Percentiles rank a stretch among this genome's conserved stretches.
phyloP scores from a whole-genome alignment of 495 filamentous ascomycete species.

The Podospora conica region DNA sequence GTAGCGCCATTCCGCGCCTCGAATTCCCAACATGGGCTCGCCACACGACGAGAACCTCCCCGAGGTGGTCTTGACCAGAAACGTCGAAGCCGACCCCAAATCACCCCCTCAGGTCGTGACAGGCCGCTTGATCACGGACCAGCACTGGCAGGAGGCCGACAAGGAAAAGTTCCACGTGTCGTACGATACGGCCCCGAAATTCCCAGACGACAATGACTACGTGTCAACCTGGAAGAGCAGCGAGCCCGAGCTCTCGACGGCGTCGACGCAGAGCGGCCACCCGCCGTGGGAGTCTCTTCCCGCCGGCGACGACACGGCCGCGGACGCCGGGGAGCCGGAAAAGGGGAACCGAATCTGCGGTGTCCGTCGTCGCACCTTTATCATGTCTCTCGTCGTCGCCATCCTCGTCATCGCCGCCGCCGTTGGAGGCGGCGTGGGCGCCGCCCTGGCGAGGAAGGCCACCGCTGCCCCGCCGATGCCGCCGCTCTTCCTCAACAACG shows the following conservation, averaged over 20 bases:
- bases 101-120: conserved; percentile 17
- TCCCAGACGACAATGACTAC: conserved; percentile 7
- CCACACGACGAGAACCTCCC: conserved; percentile 22
- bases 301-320: not conserved
- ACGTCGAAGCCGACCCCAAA: conserved; percentile 15
- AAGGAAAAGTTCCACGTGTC: conserved; percentile 22
- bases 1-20: not conserved
- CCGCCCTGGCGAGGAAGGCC: conserved; percentile 3
- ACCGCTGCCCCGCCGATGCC: not conserved
- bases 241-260: conserved; percentile 5
- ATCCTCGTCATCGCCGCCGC: conserved; percentile 20
- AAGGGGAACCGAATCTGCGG: conserved; percentile 19
- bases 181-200: conserved; percentile 24
- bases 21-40: conserved; percentile 13
- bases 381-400: conserved; percentile 14
- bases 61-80: conserved; percentile 18
- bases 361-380: conserved; percentile 17
- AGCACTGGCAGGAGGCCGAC: conserved; percentile 4
- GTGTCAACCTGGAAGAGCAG: not conserved
- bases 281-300: conserved; percentile 18
- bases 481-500: conserved; percentile 17
- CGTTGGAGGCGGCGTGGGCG: conserved; percentile 26
- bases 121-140: not conserved
- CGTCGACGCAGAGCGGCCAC: not conserved
- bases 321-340: not conserved